phyloP scores from a whole-genome alignment of 2,329 filamentous ascomycete genomes.

The Claviceps sp. region DNA sequence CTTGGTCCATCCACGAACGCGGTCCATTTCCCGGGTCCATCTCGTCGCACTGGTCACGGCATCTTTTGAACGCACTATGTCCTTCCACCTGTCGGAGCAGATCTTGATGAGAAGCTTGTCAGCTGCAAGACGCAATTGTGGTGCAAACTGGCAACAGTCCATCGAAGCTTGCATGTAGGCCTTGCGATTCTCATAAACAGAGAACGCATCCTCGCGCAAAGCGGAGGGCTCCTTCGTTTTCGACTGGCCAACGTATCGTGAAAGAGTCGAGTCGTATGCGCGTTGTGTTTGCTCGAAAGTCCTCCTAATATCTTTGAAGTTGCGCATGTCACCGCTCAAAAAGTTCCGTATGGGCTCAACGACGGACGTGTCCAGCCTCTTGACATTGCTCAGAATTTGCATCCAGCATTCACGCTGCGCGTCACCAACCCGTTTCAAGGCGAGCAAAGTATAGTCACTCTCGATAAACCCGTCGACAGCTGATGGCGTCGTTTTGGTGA shows the following conservation, averaged over 20 bases:
- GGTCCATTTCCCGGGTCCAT: slow-evolving; percentile 72
- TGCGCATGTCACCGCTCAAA: slow-evolving; percentile 62
- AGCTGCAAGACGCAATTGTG: slow-evolving; percentile 69
- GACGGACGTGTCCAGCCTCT: slow-evolving; percentile 62
- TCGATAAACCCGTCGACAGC: slow-evolving; percentile 79
- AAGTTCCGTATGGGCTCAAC: slow-evolving; percentile 75
- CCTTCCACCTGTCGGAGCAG: slow-evolving; percentile 77
- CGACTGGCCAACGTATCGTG: slow-evolving; percentile 70
- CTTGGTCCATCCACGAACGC: slow-evolving; percentile 81
- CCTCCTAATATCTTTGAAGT: slow-evolving; percentile 74
- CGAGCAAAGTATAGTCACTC: slow-evolving; percentile 85
- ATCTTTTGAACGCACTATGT: slow-evolving; percentile 63
- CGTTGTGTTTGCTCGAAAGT: slow-evolving; percentile 69
- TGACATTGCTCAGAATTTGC: slow-evolving; percentile 58
- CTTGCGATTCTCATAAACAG: slow-evolving; percentile 84
- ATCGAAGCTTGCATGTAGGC: slow-evolving; percentile 82
- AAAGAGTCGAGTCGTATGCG: slow-evolving; percentile 67
- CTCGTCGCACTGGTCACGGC: slow-evolving; percentile 49
- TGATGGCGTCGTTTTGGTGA: slow-evolving; percentile 62
- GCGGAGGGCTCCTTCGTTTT: slow-evolving; percentile 91
- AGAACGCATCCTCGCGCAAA: slow-evolving; percentile 87
- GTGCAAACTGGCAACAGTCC: slow-evolving; percentile 82
- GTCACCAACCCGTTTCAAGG: slow-evolving; percentile 73
- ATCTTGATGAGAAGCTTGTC: slow-evolving; percentile 79
- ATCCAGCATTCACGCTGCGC: slow-evolving; percentile 81